Evolutionary conservation across 2,329 filamentous ascomycete genomes (phyloP).

Genomic region (Paraphaeosphaeria sporulosa): DNA sequence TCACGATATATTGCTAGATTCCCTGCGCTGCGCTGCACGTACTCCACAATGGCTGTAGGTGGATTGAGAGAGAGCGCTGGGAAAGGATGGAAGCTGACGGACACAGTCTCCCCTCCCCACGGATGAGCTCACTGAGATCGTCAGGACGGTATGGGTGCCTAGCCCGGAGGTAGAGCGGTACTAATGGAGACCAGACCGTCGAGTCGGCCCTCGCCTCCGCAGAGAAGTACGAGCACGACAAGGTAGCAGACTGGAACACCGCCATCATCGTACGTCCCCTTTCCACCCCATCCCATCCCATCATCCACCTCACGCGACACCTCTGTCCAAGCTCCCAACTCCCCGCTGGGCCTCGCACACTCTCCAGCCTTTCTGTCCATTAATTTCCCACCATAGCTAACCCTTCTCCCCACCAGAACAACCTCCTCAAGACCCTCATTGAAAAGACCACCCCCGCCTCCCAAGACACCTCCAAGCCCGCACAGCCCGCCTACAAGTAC

Average conservation of each 20-base stretch:
- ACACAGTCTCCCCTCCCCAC: slow-evolving; percentile 42
- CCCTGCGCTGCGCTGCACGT: slow-evolving; percentile 6
- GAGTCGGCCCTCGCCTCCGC: slow-evolving; percentile 75
- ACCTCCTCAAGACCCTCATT: slow-evolving; percentile 78
- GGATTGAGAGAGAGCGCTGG: background rate
- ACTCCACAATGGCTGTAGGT: slow-evolving; percentile 41
- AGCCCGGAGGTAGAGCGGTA: background rate
- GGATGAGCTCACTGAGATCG: slow-evolving; percentile 41
- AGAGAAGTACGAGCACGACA: slow-evolving; percentile 85
- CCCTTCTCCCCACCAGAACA: slow-evolving; percentile 61
- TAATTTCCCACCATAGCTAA: background rate
- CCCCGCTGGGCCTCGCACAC: too few species aligned
- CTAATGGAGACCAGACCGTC: slow-evolving; percentile 70
- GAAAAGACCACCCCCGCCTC: slow-evolving; percentile 70
- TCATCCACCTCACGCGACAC: slow-evolving; percentile 9
- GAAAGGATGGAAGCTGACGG: slow-evolving; percentile 9
- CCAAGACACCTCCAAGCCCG: slow-evolving; percentile 61
- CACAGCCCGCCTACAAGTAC: slow-evolving; percentile 81
- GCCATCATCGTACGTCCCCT: slow-evolving; percentile 79
- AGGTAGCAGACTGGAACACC: slow-evolving; percentile 89
- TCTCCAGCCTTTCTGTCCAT: slow-evolving; percentile 29
- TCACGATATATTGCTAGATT: slow-evolving; percentile 23
- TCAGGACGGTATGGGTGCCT: slow-evolving; percentile 32
- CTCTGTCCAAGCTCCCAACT: slow-evolving; percentile 41
- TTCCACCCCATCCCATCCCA: slow-evolving; percentile 2